These are phyloP conservation scores for Ceratobasidium theobromae DNA, from an alignment of 1,284 basidiomycete genomes.

Conservation along the genomic window DNA sequence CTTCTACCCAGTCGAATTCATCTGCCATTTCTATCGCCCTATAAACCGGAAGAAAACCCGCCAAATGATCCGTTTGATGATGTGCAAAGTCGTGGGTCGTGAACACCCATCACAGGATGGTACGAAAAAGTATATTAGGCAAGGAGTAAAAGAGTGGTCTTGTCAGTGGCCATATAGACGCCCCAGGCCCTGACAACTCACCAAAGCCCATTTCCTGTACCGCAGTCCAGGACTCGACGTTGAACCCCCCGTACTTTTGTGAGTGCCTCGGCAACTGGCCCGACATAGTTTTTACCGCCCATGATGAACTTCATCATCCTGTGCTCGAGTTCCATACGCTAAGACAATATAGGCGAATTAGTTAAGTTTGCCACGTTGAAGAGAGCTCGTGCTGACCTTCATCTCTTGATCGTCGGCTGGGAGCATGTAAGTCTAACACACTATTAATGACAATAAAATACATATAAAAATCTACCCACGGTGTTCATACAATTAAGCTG, in stretches of 20 bases:
- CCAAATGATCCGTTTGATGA: neutral
- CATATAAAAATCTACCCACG: neutral
- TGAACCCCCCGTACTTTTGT: slow-evolving; percentile 44
- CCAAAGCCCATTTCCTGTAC: slow-evolving; percentile 72
- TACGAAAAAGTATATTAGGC: slow-evolving; percentile 30
- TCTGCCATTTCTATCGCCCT: slow-evolving; percentile 72
- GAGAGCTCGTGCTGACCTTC: slow-evolving; percentile 46
- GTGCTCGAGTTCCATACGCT: slow-evolving; percentile 65
- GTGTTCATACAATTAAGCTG: slow-evolving; percentile 36
- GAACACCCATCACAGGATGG: slow-evolving; percentile 7
- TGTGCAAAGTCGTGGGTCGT: slow-evolving; percentile 1
- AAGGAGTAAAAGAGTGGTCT: slow-evolving; percentile 30
- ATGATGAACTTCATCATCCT: slow-evolving; percentile 65
- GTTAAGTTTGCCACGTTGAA: neutral
- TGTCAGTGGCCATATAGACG: slow-evolving; percentile 36
- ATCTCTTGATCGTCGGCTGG: slow-evolving; percentile 64
- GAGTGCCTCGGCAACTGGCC: slow-evolving; percentile 59
- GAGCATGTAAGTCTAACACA: slow-evolving; percentile 50
- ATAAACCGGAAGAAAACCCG: slow-evolving; percentile 14
- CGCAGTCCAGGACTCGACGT: slow-evolving; percentile 62
- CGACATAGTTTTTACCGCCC: slow-evolving; percentile 60
- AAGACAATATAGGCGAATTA: slow-evolving; percentile 28
- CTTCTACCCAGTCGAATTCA: slow-evolving; percentile 61
- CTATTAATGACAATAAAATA: neutral
- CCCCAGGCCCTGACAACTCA: slow-evolving; percentile 42